phyloP scores from a whole-genome alignment of 2,329 filamentous ascomycete genomes.

The Rutstroemia sydowiana region DNA sequence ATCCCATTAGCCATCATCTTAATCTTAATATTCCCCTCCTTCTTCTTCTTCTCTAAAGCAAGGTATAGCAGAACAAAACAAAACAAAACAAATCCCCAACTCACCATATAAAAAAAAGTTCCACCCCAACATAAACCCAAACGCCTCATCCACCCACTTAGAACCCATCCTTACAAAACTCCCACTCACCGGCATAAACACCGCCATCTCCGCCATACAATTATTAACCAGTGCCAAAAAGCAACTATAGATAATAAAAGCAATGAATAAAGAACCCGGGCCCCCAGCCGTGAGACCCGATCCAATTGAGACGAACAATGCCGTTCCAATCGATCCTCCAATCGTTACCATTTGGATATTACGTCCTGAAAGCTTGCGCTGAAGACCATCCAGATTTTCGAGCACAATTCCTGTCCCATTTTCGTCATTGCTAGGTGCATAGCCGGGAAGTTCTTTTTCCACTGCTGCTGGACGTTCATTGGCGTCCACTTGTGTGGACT shows the following conservation, averaged over 20 bases:
- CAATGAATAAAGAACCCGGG: conserved; percentile 36
- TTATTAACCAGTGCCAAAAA: conserved; percentile 31
- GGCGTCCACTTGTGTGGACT: conserved; percentile 7
- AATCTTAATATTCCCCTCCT: neutral
- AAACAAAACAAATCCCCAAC: neutral
- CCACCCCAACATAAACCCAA: conserved; percentile 47
- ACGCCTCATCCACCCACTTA: conserved; percentile 46
- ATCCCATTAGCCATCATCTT: neutral
- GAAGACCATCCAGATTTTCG: conserved; percentile 22
- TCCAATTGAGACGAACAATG: conserved; percentile 40
- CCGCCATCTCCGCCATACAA: conserved; percentile 44
- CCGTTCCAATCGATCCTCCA: conserved; percentile 41
- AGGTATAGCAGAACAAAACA: no score
- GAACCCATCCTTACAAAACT: conserved; percentile 47
- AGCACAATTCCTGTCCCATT: conserved; percentile 9
- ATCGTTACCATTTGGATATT: conserved; percentile 44
- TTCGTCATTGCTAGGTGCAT: neutral
- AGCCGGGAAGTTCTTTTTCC: neutral
- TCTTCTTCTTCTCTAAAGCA: neutral
- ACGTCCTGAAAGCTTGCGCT: conserved; percentile 34
- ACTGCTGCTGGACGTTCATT: conserved; percentile 9
- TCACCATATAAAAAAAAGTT: conserved; percentile 55
- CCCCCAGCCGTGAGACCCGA: conserved; percentile 34
- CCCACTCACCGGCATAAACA: conserved; percentile 45
- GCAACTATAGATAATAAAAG: conserved; percentile 36